Base-by-base conservation (phyloP, 495 filamentous ascomycete species). In the Cercophora sp. region DNA sequence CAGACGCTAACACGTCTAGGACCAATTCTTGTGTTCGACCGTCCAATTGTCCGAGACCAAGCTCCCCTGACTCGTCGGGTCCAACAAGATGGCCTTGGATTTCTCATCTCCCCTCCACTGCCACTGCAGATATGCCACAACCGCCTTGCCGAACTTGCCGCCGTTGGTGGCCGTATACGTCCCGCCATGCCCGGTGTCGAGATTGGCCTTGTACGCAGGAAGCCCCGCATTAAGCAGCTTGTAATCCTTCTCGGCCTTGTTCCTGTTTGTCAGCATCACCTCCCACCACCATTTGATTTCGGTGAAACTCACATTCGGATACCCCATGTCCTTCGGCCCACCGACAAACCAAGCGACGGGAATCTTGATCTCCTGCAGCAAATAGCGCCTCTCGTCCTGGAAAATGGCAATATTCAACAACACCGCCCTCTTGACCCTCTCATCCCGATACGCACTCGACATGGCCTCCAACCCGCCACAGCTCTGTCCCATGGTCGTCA, bases 21-120 rank as follows among this genome's bases (percentile, higher is more conserved):
- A 11, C 53, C 53, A 56, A 23, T 56, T 56, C 53, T 56, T 56
- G 23, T 43, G 37, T 32, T 56, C 46, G 23, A 69, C 64, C n/a
- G 43, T 55, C 66, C 62, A 69, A 11, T 69, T 65, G 19, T 69
- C 57, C 22, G 63, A 63, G 24, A 67, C 66, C 46, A 69, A 32
- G 37, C 66, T 67, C 2, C 51, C 56, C 6, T 51, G 9, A 2
- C 50, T 37, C 22, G 59, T 48, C 8, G 58, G 32, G 49, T 67
- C 54, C 34, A 61, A 31, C 27, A 61, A 52, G 22, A 50, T 49
- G 11, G 48, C 57, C 48, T 62, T 65, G 1, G 64, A 51, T 6
- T 43, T 58, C 19, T 23, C 41, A 48, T 67, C 59, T 16, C 37
- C 45, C 26, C 65, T 15, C 20, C 60, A 57, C 25, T 59, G 49